These are phyloP conservation scores for Hortaea sp. DNA, from an alignment of 2,329 filamentous ascomycete genomes.

Conservation along the genomic window DNA sequence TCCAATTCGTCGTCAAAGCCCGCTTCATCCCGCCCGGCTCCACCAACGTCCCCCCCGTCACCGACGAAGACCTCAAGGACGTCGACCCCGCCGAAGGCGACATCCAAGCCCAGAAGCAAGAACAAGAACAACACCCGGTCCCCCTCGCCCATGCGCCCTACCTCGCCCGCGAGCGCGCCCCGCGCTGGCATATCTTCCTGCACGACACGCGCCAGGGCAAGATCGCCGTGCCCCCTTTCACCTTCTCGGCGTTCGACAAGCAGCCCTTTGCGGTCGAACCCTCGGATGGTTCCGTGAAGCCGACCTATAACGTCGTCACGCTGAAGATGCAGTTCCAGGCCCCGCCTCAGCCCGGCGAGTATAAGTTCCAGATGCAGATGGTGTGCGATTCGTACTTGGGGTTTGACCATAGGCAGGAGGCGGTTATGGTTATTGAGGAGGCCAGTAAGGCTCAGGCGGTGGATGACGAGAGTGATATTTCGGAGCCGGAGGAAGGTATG, in stretches of 20 bases:
- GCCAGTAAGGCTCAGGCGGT: slow-evolving; percentile 73
- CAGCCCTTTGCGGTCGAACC: slow-evolving; percentile 70
- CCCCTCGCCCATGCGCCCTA: slow-evolving; percentile 86
- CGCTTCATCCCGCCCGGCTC: slow-evolving; percentile 84
- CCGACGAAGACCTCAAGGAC: slow-evolving; percentile 66
- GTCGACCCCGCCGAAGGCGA: slow-evolving; percentile 89
- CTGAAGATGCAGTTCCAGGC: slow-evolving; percentile 96
- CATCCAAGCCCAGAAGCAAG: slow-evolving; percentile 62
- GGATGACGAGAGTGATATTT: slow-evolving; percentile 73
- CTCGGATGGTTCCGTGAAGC: slow-evolving; percentile 38
- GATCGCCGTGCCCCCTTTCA: slow-evolving; percentile 92
- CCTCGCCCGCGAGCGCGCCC: slow-evolving; percentile 78
- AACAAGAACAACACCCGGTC: slow-evolving; percentile 61
- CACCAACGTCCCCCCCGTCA: slow-evolving; percentile 48
- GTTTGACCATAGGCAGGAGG: slow-evolving; percentile 85
- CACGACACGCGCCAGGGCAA: slow-evolving; percentile 90
- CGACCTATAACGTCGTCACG: slow-evolving; percentile 91
- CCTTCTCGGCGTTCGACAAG: slow-evolving; percentile 87
- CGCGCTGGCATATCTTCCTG: slow-evolving; percentile 89
- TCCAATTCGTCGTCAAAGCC: slow-evolving; percentile 90
- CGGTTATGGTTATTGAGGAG: slow-evolving; percentile 81
- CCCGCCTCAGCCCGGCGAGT: slow-evolving; percentile 82
- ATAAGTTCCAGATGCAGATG: slow-evolving; percentile 88
- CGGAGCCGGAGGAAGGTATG: slow-evolving; percentile 94
- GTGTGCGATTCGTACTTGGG: slow-evolving; percentile 93